Conservation (phyloP, 2,329 filamentous ascomycete genomes). For the Thelonectria olida region DNA sequence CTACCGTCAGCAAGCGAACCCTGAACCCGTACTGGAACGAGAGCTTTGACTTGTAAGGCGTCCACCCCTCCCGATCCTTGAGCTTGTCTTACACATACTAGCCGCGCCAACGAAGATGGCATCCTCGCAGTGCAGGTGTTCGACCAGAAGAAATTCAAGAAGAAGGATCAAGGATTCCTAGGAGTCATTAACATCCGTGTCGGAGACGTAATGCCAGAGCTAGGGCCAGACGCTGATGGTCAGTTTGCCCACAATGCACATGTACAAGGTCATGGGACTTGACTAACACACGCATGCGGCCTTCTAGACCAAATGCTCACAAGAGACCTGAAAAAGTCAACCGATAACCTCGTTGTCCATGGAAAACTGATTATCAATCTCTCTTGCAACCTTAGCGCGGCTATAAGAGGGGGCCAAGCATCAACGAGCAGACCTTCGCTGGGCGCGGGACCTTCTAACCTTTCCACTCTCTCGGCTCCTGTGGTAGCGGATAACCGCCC, state of each 20-base stretch:
- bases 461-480: constrained; percentile 55
- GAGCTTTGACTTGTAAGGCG: constrained; percentile 93
- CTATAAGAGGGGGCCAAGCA: constrained; percentile 64
- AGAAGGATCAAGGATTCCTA: constrained; percentile 99
- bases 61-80: constrained; percentile 22
- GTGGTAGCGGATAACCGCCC: constrained; percentile 56
- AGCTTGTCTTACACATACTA: constrained; percentile 50
- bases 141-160: constrained; percentile 99
- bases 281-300: constrained; percentile 30
- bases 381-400: constrained; percentile 84
- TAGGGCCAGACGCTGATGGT: constrained; percentile 93
- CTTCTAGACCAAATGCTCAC: constrained; percentile 94
- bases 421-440: constrained; percentile 58
- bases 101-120: constrained; percentile 91
- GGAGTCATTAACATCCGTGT: constrained; percentile 98
- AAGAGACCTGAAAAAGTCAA: constrained; percentile 95
- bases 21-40: constrained; percentile 99
- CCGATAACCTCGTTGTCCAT: constrained; percentile 96
- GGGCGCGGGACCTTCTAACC: constrained; percentile 53
- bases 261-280: constrained; percentile 36
- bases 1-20: constrained; percentile 94
- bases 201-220: constrained; percentile 86
- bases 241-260: constrained; percentile 46
- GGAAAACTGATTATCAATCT: constrained; percentile 97
- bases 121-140: constrained; percentile 98